Evolutionary conservation across 345 rosid genomes (phyloP).

Genomic region (thale cress (Arabidopsis thaliana)): TAIR10.1 NC_003070.9:25904001-25904500

Average conservation of each 20-base stretch:
- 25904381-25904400: conserved; percentile 14
- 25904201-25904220: conserved; percentile 79
- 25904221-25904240: conserved; percentile 86
- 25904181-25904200: conserved; percentile 65
- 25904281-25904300: conserved; percentile 74
- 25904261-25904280: conserved; percentile 94
- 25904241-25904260: conserved; percentile 71
- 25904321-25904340: conserved; percentile 76
- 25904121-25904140: conserved; percentile 29
- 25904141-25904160: conserved; percentile 32
- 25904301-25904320: conserved; percentile 71
- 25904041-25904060: no score
- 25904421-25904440: conserved; percentile 22
- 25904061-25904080: neutral
- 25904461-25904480: conserved; percentile 71
- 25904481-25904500: conserved; percentile 84
- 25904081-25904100: conserved; percentile 15
- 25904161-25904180: conserved; percentile 69
- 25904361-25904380: conserved; percentile 18
- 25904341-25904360: conserved; percentile 58
- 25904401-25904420: conserved; percentile 18
- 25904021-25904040: no score
- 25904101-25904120: conserved; percentile 22
- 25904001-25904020: neutral
- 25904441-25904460: conserved; percentile 74